Evolutionary conservation across 2,329 filamentous ascomycete species (phyloP), one percentile per base, ranked within the genome.

Genomic region (Plectosphaerella plurivora): DNA sequence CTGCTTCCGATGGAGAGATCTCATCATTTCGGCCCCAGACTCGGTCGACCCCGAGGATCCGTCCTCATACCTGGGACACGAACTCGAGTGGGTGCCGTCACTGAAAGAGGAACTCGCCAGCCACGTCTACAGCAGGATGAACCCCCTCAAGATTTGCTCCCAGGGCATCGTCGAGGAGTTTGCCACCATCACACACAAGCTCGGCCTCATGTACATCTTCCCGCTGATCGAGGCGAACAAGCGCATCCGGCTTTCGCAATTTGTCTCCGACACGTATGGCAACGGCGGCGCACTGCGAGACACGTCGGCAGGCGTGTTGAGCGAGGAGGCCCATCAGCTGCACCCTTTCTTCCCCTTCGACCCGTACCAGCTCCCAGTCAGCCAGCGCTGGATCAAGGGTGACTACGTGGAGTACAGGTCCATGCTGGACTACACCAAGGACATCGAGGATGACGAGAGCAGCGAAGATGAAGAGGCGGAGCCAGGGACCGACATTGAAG

Each of bases 301-400:
- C 59, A 68, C 78, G 5, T 75, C 75, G 7, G 68, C 71, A 48
- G 71, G 78, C 49, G 67, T 71, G 14, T 80, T 85, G 51, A 88
- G 89, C 53, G 90, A 96, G 59, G 84, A 86, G 56, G 87, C 84
- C 63, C 86, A 93, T 63, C 87, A 96, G 68, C 79, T 99, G 2
- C 92, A 97, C 60, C 89, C 91, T 0, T 97, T 96, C 68, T 99
- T 97, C 64, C 94, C 94, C 0, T 99, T 99, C 63, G 94, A 99
- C 65, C 95, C 95, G 3, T 99, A 97, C 68, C 88, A 93, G 63
- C 75, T 99, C 48, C 92, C 92, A 1, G 77, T 84, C 59, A 97
- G 92, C 68, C 91, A 89, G 69, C 81, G 84, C 54, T 97, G 94
- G 95, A 73, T 99, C 12, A 87, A 91, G 56, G 79, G 82, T 18